Base-by-base conservation (phyloP, 768 basidiomycete species). In the Collybiopsis luxurians region DNA sequence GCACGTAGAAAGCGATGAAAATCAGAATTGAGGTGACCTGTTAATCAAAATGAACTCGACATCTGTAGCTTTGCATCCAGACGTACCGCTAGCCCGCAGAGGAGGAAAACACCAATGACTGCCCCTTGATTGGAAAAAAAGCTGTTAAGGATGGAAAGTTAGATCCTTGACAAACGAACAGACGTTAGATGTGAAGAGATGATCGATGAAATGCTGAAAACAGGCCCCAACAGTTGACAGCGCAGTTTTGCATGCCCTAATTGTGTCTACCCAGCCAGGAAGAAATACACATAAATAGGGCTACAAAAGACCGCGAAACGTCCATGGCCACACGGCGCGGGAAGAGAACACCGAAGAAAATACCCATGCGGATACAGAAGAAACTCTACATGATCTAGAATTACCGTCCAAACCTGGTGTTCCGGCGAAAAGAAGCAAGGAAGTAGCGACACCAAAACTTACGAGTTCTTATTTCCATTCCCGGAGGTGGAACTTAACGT, bases 51-150 rank as follows among this genome's bases (percentile, higher is more conserved):
- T n/a, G n/a, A n/a, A n/a, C n/a, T n/a, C n/a, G n/a, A n/a, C n/a
- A n/a, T n/a, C n/a, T n/a, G n/a, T n/a, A n/a, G n/a, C n/a, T n/a
- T n/a, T n/a, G n/a, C n/a, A n/a, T 13, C 31, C 31, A 34, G 13
- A 34, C 31, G 31, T 13, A 74, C 85, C 3, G 91, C 87, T 19
- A 98, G 78, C 27, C 94, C 95, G 17, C 95, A 90, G 15, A 94
- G 85, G 38, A 92, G 83, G 64, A 97, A 98, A 7, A 94, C 90
- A 44, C 91, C 96, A 1, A 89, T 89, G 2, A 98, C 94, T 11
- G 94, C 95, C 19, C 93, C 93, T 23, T 87, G 90, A 67, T 96
- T 91, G 49, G 70, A 69, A 71, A 96, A 95, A 75, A 97, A 98
- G 55, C 90, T 92, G 24, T 2, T 36, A 34, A 21, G 10, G 1